Conservation (phyloP, 805 yeast species). For the Citeromyces matritensis region DNA sequence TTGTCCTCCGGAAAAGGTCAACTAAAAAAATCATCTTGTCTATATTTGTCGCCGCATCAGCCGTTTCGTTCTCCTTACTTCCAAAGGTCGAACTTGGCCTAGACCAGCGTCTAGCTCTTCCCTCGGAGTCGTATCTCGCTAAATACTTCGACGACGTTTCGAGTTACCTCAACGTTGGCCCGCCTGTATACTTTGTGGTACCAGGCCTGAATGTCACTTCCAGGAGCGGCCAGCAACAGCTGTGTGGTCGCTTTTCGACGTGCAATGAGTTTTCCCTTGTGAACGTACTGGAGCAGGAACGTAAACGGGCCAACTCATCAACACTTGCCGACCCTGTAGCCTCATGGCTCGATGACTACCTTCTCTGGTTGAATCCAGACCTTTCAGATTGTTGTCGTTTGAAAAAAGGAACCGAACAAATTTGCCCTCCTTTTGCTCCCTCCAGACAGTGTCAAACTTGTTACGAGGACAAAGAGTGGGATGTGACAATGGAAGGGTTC, state of each 20-base stretch:
- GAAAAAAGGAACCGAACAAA: slow-evolving; percentile 29
- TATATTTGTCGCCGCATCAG: slow-evolving; percentile 46
- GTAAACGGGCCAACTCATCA: slow-evolving; percentile 45
- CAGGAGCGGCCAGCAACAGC: slow-evolving; percentile 45
- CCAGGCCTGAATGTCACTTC: slow-evolving; percentile 48
- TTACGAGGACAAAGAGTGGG: slow-evolving; percentile 49
- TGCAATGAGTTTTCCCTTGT: slow-evolving; percentile 70
- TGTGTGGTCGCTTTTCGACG: slow-evolving; percentile 81
- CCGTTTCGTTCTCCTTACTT: slow-evolving; percentile 50
- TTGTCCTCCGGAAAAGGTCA: slow-evolving; percentile 28
- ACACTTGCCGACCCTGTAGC: slow-evolving; percentile 73
- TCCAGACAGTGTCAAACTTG: slow-evolving; percentile 64
- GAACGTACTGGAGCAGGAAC: slow-evolving; percentile 76
- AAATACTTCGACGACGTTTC: slow-evolving; percentile 69
- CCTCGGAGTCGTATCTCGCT: slow-evolving; percentile 67
- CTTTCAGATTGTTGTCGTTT: slow-evolving; percentile 77
- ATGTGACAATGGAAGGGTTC: slow-evolving; percentile 63
- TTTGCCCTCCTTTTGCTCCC: slow-evolving; percentile 56
- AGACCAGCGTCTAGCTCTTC: slow-evolving; percentile 83
- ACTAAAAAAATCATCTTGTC: slow-evolving; percentile 31
- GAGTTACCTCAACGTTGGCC: slow-evolving; percentile 67
- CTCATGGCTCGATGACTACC: slow-evolving; percentile 86
- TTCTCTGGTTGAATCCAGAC: slow-evolving; percentile 77
- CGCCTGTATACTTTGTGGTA: slow-evolving; percentile 84
- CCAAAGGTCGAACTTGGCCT: slow-evolving; percentile 68